Evolutionary conservation across 805 yeast species (phyloP), one percentile per base, ranked within the genome.

Genomic region (Teunomyces barrocoloradensis): DNA sequence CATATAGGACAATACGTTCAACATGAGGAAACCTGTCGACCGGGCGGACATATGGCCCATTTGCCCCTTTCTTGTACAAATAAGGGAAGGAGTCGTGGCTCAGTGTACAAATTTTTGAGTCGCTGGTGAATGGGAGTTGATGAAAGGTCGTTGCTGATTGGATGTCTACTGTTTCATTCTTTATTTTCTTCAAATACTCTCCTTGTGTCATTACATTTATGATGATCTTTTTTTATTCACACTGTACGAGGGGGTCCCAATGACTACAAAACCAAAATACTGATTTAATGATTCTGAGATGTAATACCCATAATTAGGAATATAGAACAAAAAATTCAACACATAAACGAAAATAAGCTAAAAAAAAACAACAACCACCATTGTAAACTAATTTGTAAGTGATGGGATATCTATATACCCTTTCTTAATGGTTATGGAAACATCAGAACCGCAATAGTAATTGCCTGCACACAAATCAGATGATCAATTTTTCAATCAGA

Each of bases 201-300:
- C 27, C 13, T 25, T 39, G 36, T 47, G 50, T 47, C 48, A 9
- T 38, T 32, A 35, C 53, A 66, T 64, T 51, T 53, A 66, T 73
- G 77, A 73, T 73, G 77, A 72, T 69, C 53, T 55, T 54, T 60
- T 59, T 60, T 57, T 77, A 79, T 79, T 79, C 84, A 79, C 80
- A 77, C 80, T 77, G 79, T 77, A 75, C 65, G 77, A 76, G 75
- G 63, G 58, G 75, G 50, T 49, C 47, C 52, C 66, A 46, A 58
- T 69, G 75, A 69, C 64, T 66, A 61, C 60, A 53, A 61, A 59
- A 56, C 58, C 66, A 69, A 68, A 73, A 64, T 41, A 77, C 81
- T 77, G 81, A 76, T 77, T 76, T 77, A 73, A 73, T 73, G 78
- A 73, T 68, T 71, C 78, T 73, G 78, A 73, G 49, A 52, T 49